These are phyloP conservation scores for Fusarium agapanthi DNA, from an alignment of 2,329 filamentous ascomycete genomes.

Conservation along the genomic window DNA sequence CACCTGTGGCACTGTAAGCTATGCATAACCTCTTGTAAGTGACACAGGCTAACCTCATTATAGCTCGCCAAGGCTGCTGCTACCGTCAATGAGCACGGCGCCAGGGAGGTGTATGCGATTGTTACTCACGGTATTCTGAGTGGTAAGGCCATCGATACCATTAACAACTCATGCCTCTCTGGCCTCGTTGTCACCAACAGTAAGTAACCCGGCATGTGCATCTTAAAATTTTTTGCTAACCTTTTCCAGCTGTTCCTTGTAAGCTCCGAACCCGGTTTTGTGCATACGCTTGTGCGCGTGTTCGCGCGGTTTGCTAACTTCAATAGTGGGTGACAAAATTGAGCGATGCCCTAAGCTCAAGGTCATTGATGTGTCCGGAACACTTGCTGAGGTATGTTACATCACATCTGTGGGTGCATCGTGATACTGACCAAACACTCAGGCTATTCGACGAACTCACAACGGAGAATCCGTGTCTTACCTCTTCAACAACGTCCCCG, in stretches of 20 bases:
- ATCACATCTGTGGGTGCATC: neutral
- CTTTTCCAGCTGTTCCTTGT: conserved; percentile 48
- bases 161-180: conserved; percentile 80
- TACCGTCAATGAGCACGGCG: conserved; percentile 86
- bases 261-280: conserved; percentile 11
- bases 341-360: conserved; percentile 80
- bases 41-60: conserved; percentile 10
- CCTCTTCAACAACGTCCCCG: conserved; percentile 72
- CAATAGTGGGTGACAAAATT: conserved; percentile 75
- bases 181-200: conserved; percentile 90
- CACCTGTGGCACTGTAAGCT: conserved; percentile 79
- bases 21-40: neutral
- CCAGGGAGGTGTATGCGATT: conserved; percentile 89
- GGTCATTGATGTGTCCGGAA: conserved; percentile 92
- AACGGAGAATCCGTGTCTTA: conserved; percentile 73
- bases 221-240: conserved; percentile 34
- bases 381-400: conserved; percentile 66
- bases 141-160: conserved; percentile 85
- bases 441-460: conserved; percentile 74
- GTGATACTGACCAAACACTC: conserved; percentile 9
- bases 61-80: conserved; percentile 81
- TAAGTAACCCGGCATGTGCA: conserved; percentile 42
- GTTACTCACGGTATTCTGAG: conserved; percentile 94
- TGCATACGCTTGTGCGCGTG: neutral
- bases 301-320: conserved; percentile 5